phyloP scores from a whole-genome alignment of 345 rosid species.

The Lepidium sativum region DNA sequence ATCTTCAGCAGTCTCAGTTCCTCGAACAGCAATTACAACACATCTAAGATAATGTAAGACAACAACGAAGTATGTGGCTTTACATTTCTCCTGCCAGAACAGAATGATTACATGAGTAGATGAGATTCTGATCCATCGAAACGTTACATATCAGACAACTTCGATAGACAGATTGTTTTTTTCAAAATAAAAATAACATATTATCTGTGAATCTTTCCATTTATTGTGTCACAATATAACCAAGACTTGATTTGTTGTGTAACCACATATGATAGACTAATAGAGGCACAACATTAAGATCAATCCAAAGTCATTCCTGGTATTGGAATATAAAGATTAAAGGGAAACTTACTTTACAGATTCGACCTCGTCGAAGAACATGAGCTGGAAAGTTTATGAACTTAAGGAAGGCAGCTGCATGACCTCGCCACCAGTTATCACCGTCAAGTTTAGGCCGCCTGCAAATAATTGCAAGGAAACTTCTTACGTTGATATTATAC shows the following conservation, averaged over 20 bases:
- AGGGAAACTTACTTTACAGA: constrained; percentile 44
- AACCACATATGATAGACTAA: neutral
- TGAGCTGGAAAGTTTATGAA: constrained; percentile 50
- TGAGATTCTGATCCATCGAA: neutral
- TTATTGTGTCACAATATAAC: neutral
- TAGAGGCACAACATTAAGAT: neutral
- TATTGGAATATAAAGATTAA: neutral
- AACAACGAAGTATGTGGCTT: constrained; percentile 84
- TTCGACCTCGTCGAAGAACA: constrained; percentile 69
- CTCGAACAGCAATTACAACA: constrained; percentile 76
- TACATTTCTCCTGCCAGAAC: constrained; percentile 52
- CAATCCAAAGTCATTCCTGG: neutral
- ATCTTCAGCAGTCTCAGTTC: constrained; percentile 96
- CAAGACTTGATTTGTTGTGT: neutral
- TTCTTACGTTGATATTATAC: neutral
- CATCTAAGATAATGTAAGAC: constrained; percentile 64
- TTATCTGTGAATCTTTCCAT: neutral
- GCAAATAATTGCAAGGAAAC: constrained; percentile 10
- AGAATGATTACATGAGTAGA: neutral
- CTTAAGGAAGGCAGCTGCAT: constrained; percentile 86
- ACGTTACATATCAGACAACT: neutral
- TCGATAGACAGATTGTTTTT: neutral
- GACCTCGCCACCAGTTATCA: constrained; percentile 97
- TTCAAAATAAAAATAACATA: neutral
- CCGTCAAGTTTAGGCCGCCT: constrained; percentile 78